phyloP scores from a whole-genome alignment of 2,329 filamentous ascomycete genomes.

The Fragosphaeria purpurea region DNA sequence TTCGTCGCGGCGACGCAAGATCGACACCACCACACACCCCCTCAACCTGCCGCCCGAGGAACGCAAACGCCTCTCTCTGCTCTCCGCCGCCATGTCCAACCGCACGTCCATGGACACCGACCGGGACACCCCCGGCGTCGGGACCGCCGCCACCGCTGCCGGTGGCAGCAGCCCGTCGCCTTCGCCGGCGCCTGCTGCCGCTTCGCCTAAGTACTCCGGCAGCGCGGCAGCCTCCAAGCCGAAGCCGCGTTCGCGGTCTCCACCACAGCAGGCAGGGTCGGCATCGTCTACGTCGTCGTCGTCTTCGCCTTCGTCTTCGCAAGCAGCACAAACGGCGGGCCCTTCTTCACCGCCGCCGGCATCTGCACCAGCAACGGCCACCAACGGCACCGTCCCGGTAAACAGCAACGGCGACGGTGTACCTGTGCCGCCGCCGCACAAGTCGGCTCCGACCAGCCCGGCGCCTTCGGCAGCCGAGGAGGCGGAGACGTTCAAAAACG shows the following conservation, averaged over 20 bases:
- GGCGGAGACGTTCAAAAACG: constrained; percentile 82
- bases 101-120: constrained; percentile 70
- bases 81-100: constrained; percentile 52
- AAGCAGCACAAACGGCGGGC: neutral
- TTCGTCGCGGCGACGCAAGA: constrained; percentile 40
- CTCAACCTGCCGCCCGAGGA: constrained; percentile 86
- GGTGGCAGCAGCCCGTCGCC: constrained; percentile 6
- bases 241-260: constrained; percentile 24
- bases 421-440: constrained; percentile 64
- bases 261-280: constrained; percentile 14
- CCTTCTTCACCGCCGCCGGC: constrained; percentile 1
- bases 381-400: constrained; percentile 35
- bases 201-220: too few relatives aligned
- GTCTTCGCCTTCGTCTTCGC: constrained; percentile 18
- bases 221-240: neutral
- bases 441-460: constrained; percentile 32
- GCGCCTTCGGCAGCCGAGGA: constrained; percentile 59
- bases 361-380: neutral
- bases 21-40: constrained; percentile 67
- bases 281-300: constrained; percentile 25
- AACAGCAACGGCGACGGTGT: constrained; percentile 27
- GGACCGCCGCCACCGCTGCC: constrained; percentile 24
- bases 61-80: constrained; percentile 62
- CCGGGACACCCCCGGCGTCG: constrained; percentile 44
- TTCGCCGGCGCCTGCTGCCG: constrained; percentile 1